A percentile compares a stretch with the other conserved stretches of the same genome.
phyloP scores from a whole-genome alignment of 2,329 filamentous ascomycete species.

The Apiospora marii region DNA sequence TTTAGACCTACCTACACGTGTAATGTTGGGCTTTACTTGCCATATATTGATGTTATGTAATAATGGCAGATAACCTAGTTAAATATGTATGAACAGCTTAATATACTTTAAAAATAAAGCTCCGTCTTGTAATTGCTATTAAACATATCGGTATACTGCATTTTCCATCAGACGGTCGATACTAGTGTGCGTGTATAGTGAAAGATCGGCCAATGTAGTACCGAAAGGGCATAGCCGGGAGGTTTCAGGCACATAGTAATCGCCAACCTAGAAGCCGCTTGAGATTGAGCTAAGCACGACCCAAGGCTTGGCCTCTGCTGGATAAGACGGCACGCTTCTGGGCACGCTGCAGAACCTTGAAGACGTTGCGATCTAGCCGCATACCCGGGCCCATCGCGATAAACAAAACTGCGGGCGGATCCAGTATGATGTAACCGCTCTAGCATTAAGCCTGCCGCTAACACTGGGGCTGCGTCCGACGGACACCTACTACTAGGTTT shows the following conservation, averaged over 20 bases:
- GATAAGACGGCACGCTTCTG: constrained; percentile 13
- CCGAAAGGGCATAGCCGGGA: background rate
- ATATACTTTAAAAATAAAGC: background rate
- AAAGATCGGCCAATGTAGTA: background rate
- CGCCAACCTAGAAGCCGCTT: background rate
- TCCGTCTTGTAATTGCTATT: no score
- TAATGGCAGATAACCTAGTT: no score
- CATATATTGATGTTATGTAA: background rate
- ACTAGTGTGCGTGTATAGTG: background rate
- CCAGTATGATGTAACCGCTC: constrained; percentile 12
- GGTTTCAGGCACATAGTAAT: background rate
- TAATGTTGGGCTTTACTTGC: background rate
- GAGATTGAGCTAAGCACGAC: background rate
- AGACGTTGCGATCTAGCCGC: background rate
- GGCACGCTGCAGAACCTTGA: background rate
- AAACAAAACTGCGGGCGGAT: background rate
- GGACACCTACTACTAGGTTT: background rate
- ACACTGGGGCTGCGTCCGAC: constrained; percentile 8
- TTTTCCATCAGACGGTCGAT: background rate
- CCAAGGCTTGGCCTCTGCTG: background rate
- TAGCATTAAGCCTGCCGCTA: constrained; percentile 11
- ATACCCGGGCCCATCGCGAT: background rate
- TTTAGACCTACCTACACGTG: background rate
- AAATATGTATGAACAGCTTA: no score
- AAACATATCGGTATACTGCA: background rate